phyloP scores from a whole-genome alignment of 2,329 filamentous ascomycete species.

The Biscogniauxia sp. region DNA sequence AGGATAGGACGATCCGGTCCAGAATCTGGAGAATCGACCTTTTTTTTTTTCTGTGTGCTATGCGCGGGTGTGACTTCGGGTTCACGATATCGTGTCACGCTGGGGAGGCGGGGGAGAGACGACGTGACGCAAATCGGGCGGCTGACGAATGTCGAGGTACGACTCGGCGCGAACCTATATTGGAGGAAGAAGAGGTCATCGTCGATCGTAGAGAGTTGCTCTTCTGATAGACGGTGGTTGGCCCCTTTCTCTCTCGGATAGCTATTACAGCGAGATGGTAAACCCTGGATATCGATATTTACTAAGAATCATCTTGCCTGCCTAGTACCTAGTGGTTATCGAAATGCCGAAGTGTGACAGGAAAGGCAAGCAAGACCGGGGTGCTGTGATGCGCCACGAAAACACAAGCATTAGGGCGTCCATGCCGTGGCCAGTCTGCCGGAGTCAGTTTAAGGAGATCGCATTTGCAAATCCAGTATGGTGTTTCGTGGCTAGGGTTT shows the following conservation, averaged over 20 bases:
- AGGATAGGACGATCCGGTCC: not conserved
- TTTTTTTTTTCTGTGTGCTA: too few relatives aligned
- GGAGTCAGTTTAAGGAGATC: not conserved
- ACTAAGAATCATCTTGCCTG: not conserved
- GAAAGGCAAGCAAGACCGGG: not conserved
- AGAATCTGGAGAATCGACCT: not conserved
- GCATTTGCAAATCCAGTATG: not conserved
- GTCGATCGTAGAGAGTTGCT: not conserved
- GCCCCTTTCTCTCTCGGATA: not conserved
- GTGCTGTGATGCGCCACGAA: not conserved
- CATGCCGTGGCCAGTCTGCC: not conserved
- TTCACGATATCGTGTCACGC: not conserved
- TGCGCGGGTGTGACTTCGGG: not conserved
- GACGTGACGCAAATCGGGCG: not conserved
- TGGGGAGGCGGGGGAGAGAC: not conserved
- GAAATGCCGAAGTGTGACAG: not conserved
- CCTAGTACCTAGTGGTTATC: not conserved
- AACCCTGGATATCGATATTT: not conserved
- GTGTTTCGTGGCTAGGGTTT: not conserved
- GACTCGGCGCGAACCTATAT: not conserved
- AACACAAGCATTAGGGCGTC: not conserved
- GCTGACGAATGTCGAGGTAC: not conserved
- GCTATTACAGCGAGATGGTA: not conserved
- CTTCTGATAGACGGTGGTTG: not conserved
- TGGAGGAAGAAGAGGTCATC: not conserved